Base-by-base conservation (phyloP, 768 basidiomycete genomes). In the Boletus vermiculosoides region DNA sequence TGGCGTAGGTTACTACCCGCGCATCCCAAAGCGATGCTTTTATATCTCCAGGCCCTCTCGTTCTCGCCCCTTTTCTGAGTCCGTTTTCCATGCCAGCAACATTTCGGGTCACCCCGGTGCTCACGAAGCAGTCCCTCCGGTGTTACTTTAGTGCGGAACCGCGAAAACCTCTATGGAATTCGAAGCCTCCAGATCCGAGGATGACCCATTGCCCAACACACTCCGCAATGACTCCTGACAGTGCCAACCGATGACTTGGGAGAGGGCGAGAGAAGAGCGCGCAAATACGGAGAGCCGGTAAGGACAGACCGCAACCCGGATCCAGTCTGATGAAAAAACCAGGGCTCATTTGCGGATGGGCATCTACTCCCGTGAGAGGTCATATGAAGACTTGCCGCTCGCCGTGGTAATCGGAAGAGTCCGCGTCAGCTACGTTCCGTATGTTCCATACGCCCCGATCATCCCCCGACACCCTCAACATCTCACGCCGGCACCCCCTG, bases 391-490 rank as follows among this genome's bases (percentile, higher is more conserved):
- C 18, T 13, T 51, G 13, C 20, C 23, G 40, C 50, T 37, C 60
- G 36, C 66, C 66, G 66, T 68, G 63, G 66, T 58, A 51, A 56
- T 66, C 66, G 66, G 66, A 49, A 40, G 34, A 33, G 40, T 15
- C 42, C 59, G 63, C 53, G 12, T 57, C 53, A 56, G 42, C 45
- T 31, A 36, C 54, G 39, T 59, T 66, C 54, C 63, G 51, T 31
- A 12, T 22, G 33, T 45, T 23, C 45, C 45, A 30, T 42, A 15
- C 41, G 41, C 22, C 22, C 63, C 62, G 62, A 60, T 60, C 44
- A 45, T 45, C 3, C 31, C 58, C 61, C 52, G 50, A 56, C 25
- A 31, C 42, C 30, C 23, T 51, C 51, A 28, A 25, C 31, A 23
- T 33, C 33, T 37, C 54, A 41, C 37, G 30, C 41, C n/a, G 45